A percentile compares a stretch with the other conserved stretches of the same genome.
Evolutionary conservation across 129 eudicot species (phyloP).

Genomic region (Heracleum sosnowskyi): DNA sequence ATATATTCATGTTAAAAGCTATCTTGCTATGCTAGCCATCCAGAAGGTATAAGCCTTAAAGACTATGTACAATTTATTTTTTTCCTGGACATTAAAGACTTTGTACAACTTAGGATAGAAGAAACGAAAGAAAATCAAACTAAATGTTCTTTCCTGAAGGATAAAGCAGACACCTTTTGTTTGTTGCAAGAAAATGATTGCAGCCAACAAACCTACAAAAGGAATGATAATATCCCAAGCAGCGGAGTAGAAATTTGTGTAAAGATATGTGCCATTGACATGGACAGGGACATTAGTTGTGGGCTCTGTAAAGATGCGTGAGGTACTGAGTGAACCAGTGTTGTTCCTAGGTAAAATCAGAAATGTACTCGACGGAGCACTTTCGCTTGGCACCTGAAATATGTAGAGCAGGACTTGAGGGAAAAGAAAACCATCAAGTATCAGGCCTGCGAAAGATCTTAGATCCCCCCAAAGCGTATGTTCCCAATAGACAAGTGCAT

Average conservation of each 20-base stretch:
- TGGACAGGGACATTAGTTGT: conserved; percentile 18
- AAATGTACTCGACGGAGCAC: conserved; percentile 33
- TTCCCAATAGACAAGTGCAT: no score
- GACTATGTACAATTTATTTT: no score
- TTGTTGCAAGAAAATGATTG: no score
- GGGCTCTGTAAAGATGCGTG: conserved; percentile 55
- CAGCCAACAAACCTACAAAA: no score
- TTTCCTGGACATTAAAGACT: no score
- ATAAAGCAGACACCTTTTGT: no score
- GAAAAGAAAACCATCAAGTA: conserved; percentile 56
- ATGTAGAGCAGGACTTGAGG: conserved; percentile 63
- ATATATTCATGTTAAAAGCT: no score
- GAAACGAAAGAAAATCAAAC: no score
- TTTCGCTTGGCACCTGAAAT: conserved; percentile 35
- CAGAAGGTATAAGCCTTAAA: no score
- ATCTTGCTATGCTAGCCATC: no score
- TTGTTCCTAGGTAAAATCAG: conserved; percentile 33
- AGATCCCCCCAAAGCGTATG: conserved; percentile 38
- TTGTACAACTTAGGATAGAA: no score
- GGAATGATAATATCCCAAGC: conserved; percentile 6
- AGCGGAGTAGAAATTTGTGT: conserved; percentile 24
- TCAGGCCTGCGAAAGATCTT: conserved; percentile 54
- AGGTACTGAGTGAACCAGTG: conserved; percentile 24
- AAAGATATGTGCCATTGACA: conserved; percentile 33
- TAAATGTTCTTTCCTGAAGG: no score